A percentile compares a stretch with the other conserved stretches of the same genome.
Evolutionary conservation across 257 asterid species (phyloP).

Genomic region (Solanum ossicruentum): DNA sequence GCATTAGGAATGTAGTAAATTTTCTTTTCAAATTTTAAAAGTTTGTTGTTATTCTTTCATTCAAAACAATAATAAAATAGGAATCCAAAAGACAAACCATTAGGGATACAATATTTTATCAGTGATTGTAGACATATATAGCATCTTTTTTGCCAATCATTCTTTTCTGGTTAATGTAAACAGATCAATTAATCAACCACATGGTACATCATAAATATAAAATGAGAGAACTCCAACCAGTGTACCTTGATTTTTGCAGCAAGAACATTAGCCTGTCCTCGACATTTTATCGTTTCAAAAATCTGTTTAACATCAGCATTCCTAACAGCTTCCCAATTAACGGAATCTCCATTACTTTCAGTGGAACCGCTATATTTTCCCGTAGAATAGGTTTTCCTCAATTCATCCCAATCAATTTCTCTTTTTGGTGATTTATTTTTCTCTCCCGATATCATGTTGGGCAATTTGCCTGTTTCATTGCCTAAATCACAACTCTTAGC

Average conservation of each 20-base stretch:
- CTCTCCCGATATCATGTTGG: background rate
- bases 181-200: background rate
- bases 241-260: constrained; percentile 46
- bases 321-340: constrained; percentile 51
- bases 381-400: constrained; percentile 14
- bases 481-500: background rate
- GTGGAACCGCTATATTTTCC: background rate
- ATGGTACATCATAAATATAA: background rate
- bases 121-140: background rate
- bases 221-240: background rate
- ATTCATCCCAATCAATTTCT: constrained; percentile 30
- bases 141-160: background rate
- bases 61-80: background rate
- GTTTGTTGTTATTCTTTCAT: background rate
- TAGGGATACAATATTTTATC: background rate
- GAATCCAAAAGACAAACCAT: background rate
- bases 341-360: constrained; percentile 15
- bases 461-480: background rate
- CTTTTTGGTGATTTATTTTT: background rate
- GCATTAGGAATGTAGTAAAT: background rate
- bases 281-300: constrained; percentile 8
- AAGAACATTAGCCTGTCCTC: constrained; percentile 40
- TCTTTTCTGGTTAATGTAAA: background rate
- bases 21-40: background rate
- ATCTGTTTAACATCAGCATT: constrained; percentile 18